phyloP scores from a whole-genome alignment of 257 asterid species.

The Mitragyna speciosa region DNA sequence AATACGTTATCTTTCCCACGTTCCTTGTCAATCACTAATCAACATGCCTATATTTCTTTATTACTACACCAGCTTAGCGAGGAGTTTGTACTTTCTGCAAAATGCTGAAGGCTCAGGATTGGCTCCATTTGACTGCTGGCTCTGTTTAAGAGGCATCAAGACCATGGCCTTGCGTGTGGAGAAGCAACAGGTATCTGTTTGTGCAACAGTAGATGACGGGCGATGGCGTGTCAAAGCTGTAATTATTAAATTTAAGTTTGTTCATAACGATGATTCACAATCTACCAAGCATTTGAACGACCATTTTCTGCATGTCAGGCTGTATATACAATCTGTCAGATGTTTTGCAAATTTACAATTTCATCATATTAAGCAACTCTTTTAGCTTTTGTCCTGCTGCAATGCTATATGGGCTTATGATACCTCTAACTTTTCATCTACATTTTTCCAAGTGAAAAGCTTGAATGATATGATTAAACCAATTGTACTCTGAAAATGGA shows the following conservation, averaged over 20 bases:
- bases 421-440: background rate
- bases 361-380: too few relatives aligned
- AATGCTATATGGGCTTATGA: background rate
- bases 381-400: background rate
- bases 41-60: background rate
- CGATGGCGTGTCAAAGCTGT: background rate
- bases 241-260: background rate
- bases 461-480: background rate
- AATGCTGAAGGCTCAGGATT: slow-evolving; percentile 93
- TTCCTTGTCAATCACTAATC: background rate
- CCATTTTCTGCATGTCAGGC: background rate
- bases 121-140: slow-evolving; percentile 98
- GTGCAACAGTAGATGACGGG: background rate
- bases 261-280: background rate
- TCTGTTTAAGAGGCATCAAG: slow-evolving; percentile 89
- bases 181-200: slow-evolving; percentile 70
- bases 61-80: slow-evolving; percentile 55
- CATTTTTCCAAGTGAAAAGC: background rate
- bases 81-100: slow-evolving; percentile 73
- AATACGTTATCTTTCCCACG: background rate
- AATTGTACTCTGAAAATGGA: background rate
- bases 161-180: slow-evolving; percentile 87
- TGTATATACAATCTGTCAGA: background rate
- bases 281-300: background rate
- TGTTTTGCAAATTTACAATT: background rate